phyloP scores from a whole-genome alignment of 2,329 filamentous ascomycete species.

The Trichoderma koningii region DNA sequence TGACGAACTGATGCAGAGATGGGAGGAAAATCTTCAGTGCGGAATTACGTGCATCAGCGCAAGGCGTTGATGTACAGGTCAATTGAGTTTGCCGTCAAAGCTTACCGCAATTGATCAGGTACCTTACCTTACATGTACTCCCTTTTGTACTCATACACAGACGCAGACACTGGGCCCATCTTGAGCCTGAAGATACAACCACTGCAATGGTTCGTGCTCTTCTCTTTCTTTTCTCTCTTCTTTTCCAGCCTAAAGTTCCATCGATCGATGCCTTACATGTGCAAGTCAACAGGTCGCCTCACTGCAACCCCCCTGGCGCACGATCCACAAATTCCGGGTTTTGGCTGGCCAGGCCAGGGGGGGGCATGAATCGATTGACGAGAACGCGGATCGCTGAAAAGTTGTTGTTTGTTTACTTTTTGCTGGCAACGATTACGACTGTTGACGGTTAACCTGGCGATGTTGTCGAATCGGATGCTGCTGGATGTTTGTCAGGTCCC shows the following conservation, averaged over 20 bases:
- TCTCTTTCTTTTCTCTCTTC: no score
- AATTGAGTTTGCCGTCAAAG: not conserved
- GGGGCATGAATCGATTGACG: constrained; percentile 12
- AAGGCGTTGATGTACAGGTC: not conserved
- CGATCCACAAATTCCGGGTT: not conserved
- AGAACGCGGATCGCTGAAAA: not conserved
- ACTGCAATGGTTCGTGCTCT: no score
- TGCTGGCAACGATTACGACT: not conserved
- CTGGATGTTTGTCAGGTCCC: not conserved
- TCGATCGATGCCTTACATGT: not conserved
- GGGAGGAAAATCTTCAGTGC: no score
- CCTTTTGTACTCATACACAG: no score
- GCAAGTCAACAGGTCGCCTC: not conserved
- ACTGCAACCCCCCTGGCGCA: not conserved
- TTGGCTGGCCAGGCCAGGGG: not conserved
- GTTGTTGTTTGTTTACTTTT: constrained; percentile 8
- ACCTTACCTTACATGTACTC: not conserved
- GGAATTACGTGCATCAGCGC: not conserved
- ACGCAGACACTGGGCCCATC: no score
- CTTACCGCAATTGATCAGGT: not conserved
- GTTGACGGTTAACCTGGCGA: constrained; percentile 5
- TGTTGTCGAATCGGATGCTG: not conserved
- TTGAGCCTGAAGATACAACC: not conserved
- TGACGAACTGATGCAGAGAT: not conserved
- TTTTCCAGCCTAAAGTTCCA: not conserved